Conservation (phyloP, 1,284 basidiomycete genomes). For the Macrocybe sp. region DNA sequence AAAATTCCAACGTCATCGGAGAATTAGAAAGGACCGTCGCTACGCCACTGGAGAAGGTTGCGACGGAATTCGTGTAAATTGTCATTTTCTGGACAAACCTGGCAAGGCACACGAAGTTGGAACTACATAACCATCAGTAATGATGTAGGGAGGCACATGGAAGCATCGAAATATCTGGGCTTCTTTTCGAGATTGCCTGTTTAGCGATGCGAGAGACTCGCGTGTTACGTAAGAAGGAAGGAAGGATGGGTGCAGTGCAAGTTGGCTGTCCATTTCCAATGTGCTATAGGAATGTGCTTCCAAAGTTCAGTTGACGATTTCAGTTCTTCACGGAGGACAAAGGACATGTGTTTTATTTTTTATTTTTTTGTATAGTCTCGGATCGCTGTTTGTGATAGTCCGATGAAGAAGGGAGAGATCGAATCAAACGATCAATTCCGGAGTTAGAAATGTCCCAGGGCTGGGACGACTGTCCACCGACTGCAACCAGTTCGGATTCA, state of each 20-base stretch:
- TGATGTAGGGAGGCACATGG: constrained; percentile 18
- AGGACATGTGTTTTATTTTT: neutral
- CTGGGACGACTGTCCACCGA: constrained; percentile 15
- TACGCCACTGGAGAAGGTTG: constrained; percentile 13
- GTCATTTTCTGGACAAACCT: neutral
- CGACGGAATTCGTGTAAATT: constrained; percentile 11
- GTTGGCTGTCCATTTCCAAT: no score
- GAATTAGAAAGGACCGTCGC: constrained; percentile 15
- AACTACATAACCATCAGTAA: constrained; percentile 9
- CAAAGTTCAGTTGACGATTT: no score
- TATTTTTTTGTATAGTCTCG: constrained; percentile 14
- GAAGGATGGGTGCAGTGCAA: no score
- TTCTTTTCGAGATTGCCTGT: neutral
- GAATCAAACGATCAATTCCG: constrained; percentile 35
- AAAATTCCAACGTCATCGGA: constrained; percentile 14
- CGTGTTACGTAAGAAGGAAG: constrained; percentile 19
- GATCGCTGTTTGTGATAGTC: constrained; percentile 30
- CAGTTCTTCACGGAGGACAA: neutral
- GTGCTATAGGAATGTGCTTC: no score
- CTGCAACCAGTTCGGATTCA: constrained; percentile 17
- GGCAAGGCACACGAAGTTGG: constrained; percentile 17
- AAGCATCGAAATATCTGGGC: constrained; percentile 6
- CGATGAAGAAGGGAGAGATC: constrained; percentile 32
- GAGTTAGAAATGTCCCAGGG: constrained; percentile 18
- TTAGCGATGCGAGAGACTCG: constrained; percentile 20